phyloP scores from a whole-genome alignment of 1,284 basidiomycete species.

The Ganoderma resinaceum region DNA sequence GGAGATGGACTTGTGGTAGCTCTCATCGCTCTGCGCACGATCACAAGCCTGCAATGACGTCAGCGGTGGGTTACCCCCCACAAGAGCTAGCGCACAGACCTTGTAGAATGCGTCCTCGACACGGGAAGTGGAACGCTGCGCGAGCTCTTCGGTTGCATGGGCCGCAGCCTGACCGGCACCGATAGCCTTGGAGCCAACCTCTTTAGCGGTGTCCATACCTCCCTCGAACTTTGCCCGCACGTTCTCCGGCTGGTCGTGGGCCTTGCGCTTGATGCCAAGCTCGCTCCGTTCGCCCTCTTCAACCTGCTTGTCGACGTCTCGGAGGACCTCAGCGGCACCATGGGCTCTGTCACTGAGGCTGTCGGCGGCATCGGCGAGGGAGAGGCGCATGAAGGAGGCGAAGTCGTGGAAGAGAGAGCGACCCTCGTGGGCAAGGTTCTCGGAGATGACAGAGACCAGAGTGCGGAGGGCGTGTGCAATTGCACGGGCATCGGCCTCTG shows the following conservation, averaged over 20 bases:
- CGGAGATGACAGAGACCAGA: slow-evolving; percentile 58
- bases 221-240: slow-evolving; percentile 62
- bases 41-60: slow-evolving; percentile 57
- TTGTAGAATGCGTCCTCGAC: slow-evolving; percentile 59
- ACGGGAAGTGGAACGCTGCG: slow-evolving; percentile 48
- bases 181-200: slow-evolving; percentile 60
- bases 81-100: slow-evolving; percentile 41
- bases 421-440: slow-evolving; percentile 58
- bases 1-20: slow-evolving; percentile 61
- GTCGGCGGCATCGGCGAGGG: slow-evolving; percentile 69
- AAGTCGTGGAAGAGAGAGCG: slow-evolving; percentile 63
- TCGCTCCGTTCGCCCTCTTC: slow-evolving; percentile 63
- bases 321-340: slow-evolving; percentile 55
- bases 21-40: slow-evolving; percentile 62
- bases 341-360: slow-evolving; percentile 57
- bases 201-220: slow-evolving; percentile 68
- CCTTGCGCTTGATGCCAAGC: slow-evolving; percentile 58
- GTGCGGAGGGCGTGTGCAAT: slow-evolving; percentile 56
- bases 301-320: slow-evolving; percentile 61
- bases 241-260: slow-evolving; percentile 52
- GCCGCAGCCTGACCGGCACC: slow-evolving; percentile 55
- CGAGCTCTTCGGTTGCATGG: slow-evolving; percentile 49
- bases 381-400: slow-evolving; percentile 65
- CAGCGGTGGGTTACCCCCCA: background rate
- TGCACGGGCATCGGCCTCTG: slow-evolving; percentile 54